Evolutionary conservation across 176 grass and related monocot species (phyloP).

Genomic region (Aegilops longissima): DNA sequence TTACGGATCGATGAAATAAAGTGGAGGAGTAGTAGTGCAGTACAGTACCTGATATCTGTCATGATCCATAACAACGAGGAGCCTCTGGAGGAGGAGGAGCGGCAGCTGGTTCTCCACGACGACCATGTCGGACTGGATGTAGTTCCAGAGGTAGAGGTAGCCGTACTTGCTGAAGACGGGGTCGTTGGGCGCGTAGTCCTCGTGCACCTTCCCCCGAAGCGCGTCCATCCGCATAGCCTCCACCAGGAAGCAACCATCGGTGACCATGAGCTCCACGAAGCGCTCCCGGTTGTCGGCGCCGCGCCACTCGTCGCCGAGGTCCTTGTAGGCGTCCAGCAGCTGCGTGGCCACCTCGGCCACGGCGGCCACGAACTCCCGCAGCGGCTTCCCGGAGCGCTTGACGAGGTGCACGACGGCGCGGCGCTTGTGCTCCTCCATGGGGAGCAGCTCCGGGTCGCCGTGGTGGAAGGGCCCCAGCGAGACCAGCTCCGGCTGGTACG

Average conservation of each 20-base stretch:
- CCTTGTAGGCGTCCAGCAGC: slow-evolving; percentile 25
- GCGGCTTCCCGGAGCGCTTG: slow-evolving; percentile 16
- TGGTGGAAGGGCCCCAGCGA: slow-evolving; percentile 62
- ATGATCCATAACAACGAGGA: not conserved
- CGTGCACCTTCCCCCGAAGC: not conserved
- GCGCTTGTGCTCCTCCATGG: slow-evolving; percentile 65
- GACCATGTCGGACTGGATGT: slow-evolving; percentile 33
- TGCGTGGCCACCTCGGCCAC: slow-evolving; percentile 14
- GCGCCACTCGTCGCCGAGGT: slow-evolving; percentile 32
- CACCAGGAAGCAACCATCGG: slow-evolving; percentile 61
- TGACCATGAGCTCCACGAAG: slow-evolving; percentile 55
- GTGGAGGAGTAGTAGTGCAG: not conserved
- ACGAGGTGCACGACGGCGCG: slow-evolving; percentile 37
- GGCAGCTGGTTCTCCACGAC: slow-evolving; percentile 59
- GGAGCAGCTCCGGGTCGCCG: slow-evolving; percentile 8
- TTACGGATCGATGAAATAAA: not conserved
- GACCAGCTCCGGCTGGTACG: slow-evolving; percentile 34
- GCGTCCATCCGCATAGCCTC: slow-evolving; percentile 8
- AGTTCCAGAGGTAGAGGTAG: slow-evolving; percentile 9
- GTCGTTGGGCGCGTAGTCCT: slow-evolving; percentile 43
- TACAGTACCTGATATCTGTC: slow-evolving; percentile 1
- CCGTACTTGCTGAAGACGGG: slow-evolving; percentile 51
- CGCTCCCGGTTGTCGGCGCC: not conserved
- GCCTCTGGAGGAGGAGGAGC: slow-evolving; percentile 13
- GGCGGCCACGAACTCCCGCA: slow-evolving; percentile 11